A percentile compares a stretch with the other conserved stretches of the same genome.
Evolutionary conservation across 2,329 filamentous ascomycete species (phyloP).

Genomic region (Colletotrichum tamarilloi): DNA sequence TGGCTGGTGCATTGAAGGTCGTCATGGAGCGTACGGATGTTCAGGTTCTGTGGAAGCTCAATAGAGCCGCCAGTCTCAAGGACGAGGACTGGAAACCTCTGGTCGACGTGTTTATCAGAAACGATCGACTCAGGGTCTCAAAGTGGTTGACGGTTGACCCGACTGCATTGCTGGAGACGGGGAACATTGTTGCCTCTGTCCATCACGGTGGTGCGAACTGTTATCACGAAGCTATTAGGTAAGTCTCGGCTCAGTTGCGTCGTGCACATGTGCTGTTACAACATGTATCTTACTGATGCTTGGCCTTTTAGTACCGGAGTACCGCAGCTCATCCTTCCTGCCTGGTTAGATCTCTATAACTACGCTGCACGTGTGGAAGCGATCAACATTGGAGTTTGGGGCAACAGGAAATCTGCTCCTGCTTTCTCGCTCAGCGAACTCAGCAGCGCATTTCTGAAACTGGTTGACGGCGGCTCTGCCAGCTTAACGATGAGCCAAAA

Average conservation of each 20-base stretch:
- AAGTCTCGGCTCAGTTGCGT: conserved; percentile 25
- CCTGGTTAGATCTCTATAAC: conserved; percentile 59
- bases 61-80: conserved; percentile 27
- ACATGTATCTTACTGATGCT: neutral
- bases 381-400: conserved; percentile 54
- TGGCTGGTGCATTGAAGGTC: conserved; percentile 41
- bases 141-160: conserved; percentile 47
- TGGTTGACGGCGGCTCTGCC: conserved; percentile 30
- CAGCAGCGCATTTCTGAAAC: conserved; percentile 40
- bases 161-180: conserved; percentile 47
- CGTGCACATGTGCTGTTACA: neutral
- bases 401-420: conserved; percentile 48
- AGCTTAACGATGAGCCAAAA: conserved; percentile 34
- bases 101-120: conserved; percentile 37
- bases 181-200: conserved; percentile 47
- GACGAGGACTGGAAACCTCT: conserved; percentile 26
- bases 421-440: conserved; percentile 42
- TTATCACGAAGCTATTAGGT: conserved; percentile 58
- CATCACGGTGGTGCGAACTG: conserved; percentile 54
- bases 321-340: conserved; percentile 57
- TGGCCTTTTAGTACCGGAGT: conserved; percentile 49
- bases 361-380: conserved; percentile 55
- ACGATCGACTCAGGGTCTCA: conserved; percentile 39
- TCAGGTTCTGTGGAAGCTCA: conserved; percentile 48
- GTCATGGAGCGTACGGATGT: conserved; percentile 38